Evolutionary conservation across 257 asterid species (phyloP), one percentile per base, ranked within the genome.

Genomic region (Agastache rugosa): DNA sequence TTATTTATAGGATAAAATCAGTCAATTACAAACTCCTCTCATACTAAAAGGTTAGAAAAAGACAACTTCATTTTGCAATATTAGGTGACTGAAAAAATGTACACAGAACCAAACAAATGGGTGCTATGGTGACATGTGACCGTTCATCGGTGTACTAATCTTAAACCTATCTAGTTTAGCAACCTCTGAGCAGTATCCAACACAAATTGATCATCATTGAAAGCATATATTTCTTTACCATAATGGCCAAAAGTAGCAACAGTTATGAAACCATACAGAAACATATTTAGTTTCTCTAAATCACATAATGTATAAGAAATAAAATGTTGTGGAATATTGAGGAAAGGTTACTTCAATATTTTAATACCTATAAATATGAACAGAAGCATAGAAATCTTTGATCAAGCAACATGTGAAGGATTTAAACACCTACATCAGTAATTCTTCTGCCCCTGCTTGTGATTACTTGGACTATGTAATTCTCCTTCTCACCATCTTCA

Each of bases 401-500:
- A 47, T 61, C 53, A 51, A 54, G 34, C 25, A 64, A 58, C 73
- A 42, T 58, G 53, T 23, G 70, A 66, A 53, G 64, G 48, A 66
- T 67, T 67, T 48, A 71, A 72, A 75, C 67, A 79, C 87, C 84
- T 41, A 86, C 97, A 69, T 89, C 83, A 69, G 90, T 83, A 77
- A 95, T 79, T 61, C 56, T 75, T 74, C 82, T 76, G n/a, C 73
- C 87, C 80, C 83, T 85, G 91, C 90, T 82, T 37, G 93, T 82
- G 85, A 95, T 86, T 72, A 87, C 85, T 81, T 88, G 98, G 80
- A 95, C 87, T 44, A 79, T 35, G 85, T 92, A 95, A 82, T 77
- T 86, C 83, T 88, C 90, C 79, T 83, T 90, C 63, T 84, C 92
- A 19, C 89, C 89, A 11, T 83, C 91, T n/a, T 84, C 93, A 83